A percentile compares a stretch with the other conserved stretches of the same genome.
Conservation (phyloP, 1,139 yeast species). For the Scheffersomyces stambukii region DNA sequence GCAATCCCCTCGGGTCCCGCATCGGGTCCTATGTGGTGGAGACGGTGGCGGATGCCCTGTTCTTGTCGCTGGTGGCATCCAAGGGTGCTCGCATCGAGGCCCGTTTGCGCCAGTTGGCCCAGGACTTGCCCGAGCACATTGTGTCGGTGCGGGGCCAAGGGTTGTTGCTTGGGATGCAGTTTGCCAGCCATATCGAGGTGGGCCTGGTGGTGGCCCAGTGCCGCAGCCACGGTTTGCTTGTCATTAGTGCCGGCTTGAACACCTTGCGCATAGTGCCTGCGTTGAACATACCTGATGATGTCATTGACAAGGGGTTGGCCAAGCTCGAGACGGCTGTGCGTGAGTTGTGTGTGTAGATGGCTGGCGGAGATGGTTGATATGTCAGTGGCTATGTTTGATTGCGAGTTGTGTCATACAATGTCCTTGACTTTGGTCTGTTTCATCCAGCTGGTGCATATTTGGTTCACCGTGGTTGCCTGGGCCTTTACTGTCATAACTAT, state of each 20-base stretch:
- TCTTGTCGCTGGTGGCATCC: slow-evolving; percentile 54
- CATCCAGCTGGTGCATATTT: no score
- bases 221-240: slow-evolving; percentile 72
- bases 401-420: no score
- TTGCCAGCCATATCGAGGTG: slow-evolving; percentile 55
- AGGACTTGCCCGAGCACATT: slow-evolving; percentile 50
- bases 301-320: slow-evolving; percentile 66
- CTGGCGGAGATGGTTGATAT: no score
- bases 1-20: slow-evolving; percentile 88
- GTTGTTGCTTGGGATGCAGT: slow-evolving; percentile 77
- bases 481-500: no score
- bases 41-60: slow-evolving; percentile 55
- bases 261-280: slow-evolving; percentile 92
- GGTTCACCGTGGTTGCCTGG: no score
- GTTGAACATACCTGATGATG: slow-evolving; percentile 69
- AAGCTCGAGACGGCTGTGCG: no score
- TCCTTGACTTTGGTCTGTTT: no score
- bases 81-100: slow-evolving; percentile 54
- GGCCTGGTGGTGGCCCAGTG: slow-evolving; percentile 62
- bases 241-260: slow-evolving; percentile 88
- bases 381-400: no score
- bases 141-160: slow-evolving; percentile 77
- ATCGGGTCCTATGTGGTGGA: slow-evolving; percentile 74
- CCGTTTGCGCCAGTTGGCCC: slow-evolving; percentile 48
- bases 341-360: no score